A percentile compares a stretch with the other conserved stretches of the same genome.
phyloP scores from a whole-genome alignment of 768 basidiomycete species.

The Sporobolomyces phaffii region DNA sequence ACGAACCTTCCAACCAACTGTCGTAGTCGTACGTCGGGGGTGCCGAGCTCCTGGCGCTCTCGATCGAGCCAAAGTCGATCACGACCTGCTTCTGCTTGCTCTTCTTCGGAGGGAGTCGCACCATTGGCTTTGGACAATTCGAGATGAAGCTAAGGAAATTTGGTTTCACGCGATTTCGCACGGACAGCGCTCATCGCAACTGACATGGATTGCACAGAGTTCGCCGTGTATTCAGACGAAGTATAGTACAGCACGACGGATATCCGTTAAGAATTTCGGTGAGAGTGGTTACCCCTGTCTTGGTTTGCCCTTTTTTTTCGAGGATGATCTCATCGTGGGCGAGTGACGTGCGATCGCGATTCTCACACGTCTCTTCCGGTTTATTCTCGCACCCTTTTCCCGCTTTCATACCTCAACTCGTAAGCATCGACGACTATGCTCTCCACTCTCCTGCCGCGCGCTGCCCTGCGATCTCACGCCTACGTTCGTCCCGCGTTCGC shows the following conservation, averaged over 20 bases:
- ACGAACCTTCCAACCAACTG: slow-evolving; percentile 31
- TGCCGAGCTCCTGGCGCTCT: slow-evolving; percentile 10
- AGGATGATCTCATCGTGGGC: too few species aligned
- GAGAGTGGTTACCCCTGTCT: too few species aligned
- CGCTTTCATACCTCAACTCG: not conserved
- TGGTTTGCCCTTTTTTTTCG: too few species aligned
- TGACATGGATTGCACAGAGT: too few species aligned
- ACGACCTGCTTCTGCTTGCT: slow-evolving; percentile 24
- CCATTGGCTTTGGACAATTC: not conserved
- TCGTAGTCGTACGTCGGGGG: not conserved
- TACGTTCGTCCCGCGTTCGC: not conserved
- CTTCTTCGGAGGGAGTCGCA: slow-evolving; percentile 23
- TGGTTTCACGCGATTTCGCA: too few species aligned
- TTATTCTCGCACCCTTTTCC: not conserved
- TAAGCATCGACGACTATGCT: slow-evolving; percentile 9
- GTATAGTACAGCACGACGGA: too few species aligned
- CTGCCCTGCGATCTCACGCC: not conserved
- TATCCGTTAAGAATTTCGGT: too few species aligned
- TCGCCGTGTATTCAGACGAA: too few species aligned
- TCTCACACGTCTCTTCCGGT: not conserved
- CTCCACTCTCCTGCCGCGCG: not conserved
- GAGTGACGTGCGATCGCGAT: too few species aligned
- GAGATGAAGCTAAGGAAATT: not conserved
- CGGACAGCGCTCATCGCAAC: too few species aligned
- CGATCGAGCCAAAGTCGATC: slow-evolving; percentile 19